Evolutionary conservation across 2,329 filamentous ascomycete species (phyloP).

Genomic region (Xylariales sp.): DNA sequence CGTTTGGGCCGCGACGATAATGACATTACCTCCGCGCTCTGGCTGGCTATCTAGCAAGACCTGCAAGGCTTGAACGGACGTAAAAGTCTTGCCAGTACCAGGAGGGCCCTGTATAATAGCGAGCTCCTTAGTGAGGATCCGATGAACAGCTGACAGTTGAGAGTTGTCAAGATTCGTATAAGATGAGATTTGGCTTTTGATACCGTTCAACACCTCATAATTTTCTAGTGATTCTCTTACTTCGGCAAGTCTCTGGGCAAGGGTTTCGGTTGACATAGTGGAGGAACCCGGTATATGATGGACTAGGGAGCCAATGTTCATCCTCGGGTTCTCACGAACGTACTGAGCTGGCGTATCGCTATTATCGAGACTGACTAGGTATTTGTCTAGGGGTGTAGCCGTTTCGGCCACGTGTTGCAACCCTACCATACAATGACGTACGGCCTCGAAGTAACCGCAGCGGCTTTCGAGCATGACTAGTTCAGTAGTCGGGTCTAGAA

Average conservation of each 20-base stretch:
- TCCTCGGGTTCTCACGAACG: conserved; percentile 46
- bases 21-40: conserved; percentile 67
- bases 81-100: conserved; percentile 79
- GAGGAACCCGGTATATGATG: conserved; percentile 45
- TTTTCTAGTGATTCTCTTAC: conserved; percentile 37
- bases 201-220: conserved; percentile 44
- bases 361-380: conserved; percentile 64
- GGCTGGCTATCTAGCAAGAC: conserved; percentile 70
- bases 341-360: conserved; percentile 49
- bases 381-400: conserved; percentile 70
- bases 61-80: conserved; percentile 78
- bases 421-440: conserved; percentile 76
- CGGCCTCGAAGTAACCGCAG: conserved; percentile 80
- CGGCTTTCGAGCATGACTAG: conserved; percentile 84
- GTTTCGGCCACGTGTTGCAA: conserved; percentile 68
- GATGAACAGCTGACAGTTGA: conserved; percentile 74
- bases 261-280: conserved; percentile 26
- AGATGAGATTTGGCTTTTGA: conserved; percentile 42
- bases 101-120: conserved; percentile 88
- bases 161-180: conserved; percentile 71
- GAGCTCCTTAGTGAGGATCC: conserved; percentile 77
- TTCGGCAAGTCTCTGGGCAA: conserved; percentile 36
- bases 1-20: conserved; percentile 86
- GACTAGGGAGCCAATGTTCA: conserved; percentile 52
- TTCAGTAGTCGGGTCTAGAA: conserved; percentile 75